A percentile compares a stretch with the other conserved stretches of the same genome.
Evolutionary conservation across 441 rosid species (phyloP).

Genomic region (Erodium moschatum): DNA sequence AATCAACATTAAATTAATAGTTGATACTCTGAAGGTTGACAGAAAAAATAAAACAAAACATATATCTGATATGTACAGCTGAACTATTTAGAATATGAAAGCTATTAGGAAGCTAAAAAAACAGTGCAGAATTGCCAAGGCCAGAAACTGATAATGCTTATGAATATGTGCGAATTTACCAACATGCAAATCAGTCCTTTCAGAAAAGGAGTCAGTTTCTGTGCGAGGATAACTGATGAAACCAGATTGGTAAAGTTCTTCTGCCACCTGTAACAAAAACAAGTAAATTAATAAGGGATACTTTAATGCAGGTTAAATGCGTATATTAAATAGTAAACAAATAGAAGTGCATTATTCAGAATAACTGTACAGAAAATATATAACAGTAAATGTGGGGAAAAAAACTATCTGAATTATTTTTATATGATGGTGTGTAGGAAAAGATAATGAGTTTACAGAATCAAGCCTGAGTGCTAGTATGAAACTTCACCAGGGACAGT

Average conservation of each 20-base stretch:
- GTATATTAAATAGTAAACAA: conserved; percentile 4
- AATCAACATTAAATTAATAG: not conserved
- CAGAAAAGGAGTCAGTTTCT: conserved; percentile 81
- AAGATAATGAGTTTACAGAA: not conserved
- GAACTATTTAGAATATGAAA: too few relatives aligned
- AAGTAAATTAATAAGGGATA: conserved; percentile 14
- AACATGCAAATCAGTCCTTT: conserved; percentile 80
- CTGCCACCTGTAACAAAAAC: conserved; percentile 64
- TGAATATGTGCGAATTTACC: conserved; percentile 33
- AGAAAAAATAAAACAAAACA: not conserved
- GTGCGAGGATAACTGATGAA: conserved; percentile 98
- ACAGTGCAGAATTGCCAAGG: conserved; percentile 7
- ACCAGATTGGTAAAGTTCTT: conserved; percentile 91
- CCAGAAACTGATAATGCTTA: conserved; percentile 16
- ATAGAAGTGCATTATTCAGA: not conserved
- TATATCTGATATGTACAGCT: too few relatives aligned
- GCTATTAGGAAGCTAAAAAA: not conserved
- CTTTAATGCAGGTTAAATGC: conserved; percentile 5
- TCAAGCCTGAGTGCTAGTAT: not conserved
- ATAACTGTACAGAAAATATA: not conserved
- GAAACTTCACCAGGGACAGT: conserved; percentile 6
- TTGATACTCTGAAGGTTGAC: not conserved
- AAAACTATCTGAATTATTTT: not conserved
- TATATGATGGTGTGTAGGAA: not conserved
- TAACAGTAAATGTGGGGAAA: not conserved